Base-by-base conservation (phyloP, 441 rosid species). In the Erodium texanum region DNA sequence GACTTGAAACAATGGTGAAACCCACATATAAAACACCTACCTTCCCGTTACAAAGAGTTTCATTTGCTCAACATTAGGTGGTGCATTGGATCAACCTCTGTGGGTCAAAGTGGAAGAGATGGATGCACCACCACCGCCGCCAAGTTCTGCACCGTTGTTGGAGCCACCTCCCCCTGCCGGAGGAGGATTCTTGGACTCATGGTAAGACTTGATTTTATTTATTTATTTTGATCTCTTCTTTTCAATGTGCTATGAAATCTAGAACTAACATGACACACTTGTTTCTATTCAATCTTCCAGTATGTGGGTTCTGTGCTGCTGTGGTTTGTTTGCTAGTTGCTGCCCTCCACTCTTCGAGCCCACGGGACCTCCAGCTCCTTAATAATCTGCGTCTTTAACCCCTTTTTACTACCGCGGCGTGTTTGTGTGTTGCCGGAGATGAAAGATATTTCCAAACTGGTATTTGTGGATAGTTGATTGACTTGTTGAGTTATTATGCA, bases 311-410 rank as follows among this genome's bases (percentile, higher is more conserved):
- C 71, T 86, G 63, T 78, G 88, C 74, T 86, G 87, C 72, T 83
- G 88, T 43, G 90, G 90, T 3, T 65, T 84, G 58, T 78, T 71
- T 38, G 36, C 73, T 64, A 72, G 81, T 79, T 86, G 86, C 76
- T 86, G 81, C 69, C 85, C 84, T 32, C 88, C 88, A 23, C 75
- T 86, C 24, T 84, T 84, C 65, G 84, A 80, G 61, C 77, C 83
- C 2, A 10, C 62, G 9, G 82, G 70, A 64, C 74, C 80, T 36
- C 83, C 90, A 1, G 82, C 77, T 68, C 83, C 77, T 1, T 82
- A 61, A 66, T 54, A 62, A 56, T 56, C 65, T 65, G 66, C 69
- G 23, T 52, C 68, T 72, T 59, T 32, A 12, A 36, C 8, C 27
- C 6, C 5, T 32, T n/a, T 41, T 11, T 20, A 23, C 9, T 3